phyloP scores from a whole-genome alignment of 768 basidiomycete genomes.

The Mycena kentingensis region DNA sequence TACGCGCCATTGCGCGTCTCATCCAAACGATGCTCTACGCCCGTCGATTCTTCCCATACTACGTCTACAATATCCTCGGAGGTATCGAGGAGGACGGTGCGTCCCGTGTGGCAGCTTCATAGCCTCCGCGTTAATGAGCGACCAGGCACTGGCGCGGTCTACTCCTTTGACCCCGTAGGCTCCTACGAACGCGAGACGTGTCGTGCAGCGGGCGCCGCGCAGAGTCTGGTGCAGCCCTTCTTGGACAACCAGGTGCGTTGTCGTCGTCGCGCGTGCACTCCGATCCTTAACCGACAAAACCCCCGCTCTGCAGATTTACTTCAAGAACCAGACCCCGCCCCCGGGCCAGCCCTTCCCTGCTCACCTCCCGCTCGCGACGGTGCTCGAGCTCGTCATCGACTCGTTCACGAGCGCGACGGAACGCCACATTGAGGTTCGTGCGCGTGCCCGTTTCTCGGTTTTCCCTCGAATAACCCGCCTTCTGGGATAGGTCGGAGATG shows the following conservation, averaged over 20 bases:
- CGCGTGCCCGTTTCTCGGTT: slow-evolving; percentile 9
- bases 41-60: slow-evolving; percentile 97
- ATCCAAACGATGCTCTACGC: slow-evolving; percentile 98
- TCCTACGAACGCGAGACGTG: slow-evolving; percentile 97
- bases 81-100: slow-evolving; percentile 95
- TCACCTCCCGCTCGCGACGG: slow-evolving; percentile 79
- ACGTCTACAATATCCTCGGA: slow-evolving; percentile 94
- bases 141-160: slow-evolving; percentile 91
- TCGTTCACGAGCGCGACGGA: slow-evolving; percentile 97
- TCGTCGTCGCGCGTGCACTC: slow-evolving; percentile 39
- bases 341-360: slow-evolving; percentile 73
- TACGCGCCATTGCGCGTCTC: slow-evolving; percentile 93
- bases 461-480: not conserved
- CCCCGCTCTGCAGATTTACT: slow-evolving; percentile 75
- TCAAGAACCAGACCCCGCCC: slow-evolving; percentile 88
- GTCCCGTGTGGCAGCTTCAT: slow-evolving; percentile 28
- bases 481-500: slow-evolving; percentile 80
- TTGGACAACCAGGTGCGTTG: slow-evolving; percentile 88
- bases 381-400: slow-evolving; percentile 88
- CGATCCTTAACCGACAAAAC: slow-evolving; percentile 19
- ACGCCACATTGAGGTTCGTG: slow-evolving; percentile 91
- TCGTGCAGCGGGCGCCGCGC: slow-evolving; percentile 95
- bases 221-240: slow-evolving; percentile 93
- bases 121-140: too few relatives aligned
- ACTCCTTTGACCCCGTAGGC: slow-evolving; percentile 99